Base-by-base conservation (phyloP, 2,329 filamentous ascomycete species). In the Nemania sp. region DNA sequence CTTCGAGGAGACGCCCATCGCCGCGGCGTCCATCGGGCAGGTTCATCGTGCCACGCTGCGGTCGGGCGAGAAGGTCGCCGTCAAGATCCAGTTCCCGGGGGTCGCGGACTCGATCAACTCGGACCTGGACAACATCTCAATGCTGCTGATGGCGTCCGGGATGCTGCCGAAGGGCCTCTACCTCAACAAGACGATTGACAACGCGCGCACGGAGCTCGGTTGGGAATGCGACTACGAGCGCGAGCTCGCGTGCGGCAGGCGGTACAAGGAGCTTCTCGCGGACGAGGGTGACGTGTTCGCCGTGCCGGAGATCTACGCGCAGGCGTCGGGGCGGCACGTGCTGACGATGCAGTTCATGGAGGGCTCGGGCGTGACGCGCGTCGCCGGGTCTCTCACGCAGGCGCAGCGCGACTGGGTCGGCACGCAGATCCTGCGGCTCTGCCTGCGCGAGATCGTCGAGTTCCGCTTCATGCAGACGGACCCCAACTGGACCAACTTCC, bases 391-490 rank as follows among this genome's bases (percentile, higher is more conserved):
- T 15, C 88, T 98, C 60, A 88, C 85, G 0, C 94, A 98, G 73
- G 81, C 86, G 52, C 92, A 98, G 75, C 87, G 89, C 62, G 92
- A 99, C 79, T 97, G 93, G 91, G 96, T 99, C 71, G 95, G 95
- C 54, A 95, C 92, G 0, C 91, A 98, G 71, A 91, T 98, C 66
- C 84, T 98, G 54, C 90, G 92, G 3, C 87, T 99, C 11, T 98
- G 92, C 73, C 83, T 98, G 40, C 89, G 93, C 60, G 95, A 98
- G 78, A 94, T 98, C 68, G 89, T 89, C 65, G 92, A 97, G 76
- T 98, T 97, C 84, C 88, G 83, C 62, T 98, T 96, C 79, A 99
- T 99, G 95, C 95, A 99, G 78, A 99, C 95, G 5, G 95, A 99
- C 73, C 95, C 95, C 42, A 99, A 99, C 80, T 99, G 95, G 95